Evolutionary conservation across 805 yeast genomes (phyloP).

Genomic region (Saccharomycopsis sp.): DNA sequence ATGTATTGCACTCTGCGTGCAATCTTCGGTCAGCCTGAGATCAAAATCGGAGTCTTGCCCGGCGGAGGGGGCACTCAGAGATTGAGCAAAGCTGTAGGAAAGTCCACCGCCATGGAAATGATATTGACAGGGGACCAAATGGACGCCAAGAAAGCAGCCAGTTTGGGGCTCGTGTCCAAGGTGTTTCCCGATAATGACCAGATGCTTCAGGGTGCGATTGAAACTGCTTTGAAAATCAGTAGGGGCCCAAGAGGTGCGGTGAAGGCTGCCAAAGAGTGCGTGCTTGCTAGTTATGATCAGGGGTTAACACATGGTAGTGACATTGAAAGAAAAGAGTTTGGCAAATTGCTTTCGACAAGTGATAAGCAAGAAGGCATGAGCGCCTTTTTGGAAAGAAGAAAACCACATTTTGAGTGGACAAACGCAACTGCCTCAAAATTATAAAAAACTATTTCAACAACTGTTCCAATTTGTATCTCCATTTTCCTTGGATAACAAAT

Average conservation of each 20-base stretch:
- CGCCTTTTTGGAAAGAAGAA: constrained; percentile 1
- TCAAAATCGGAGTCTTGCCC: constrained; percentile 42
- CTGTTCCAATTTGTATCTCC: no score
- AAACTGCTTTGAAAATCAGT: constrained; percentile 37
- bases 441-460: background rate
- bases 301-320: constrained; percentile 1
- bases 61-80: constrained; percentile 51
- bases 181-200: constrained; percentile 30
- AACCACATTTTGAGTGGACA: constrained; percentile 6
- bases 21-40: constrained; percentile 47
- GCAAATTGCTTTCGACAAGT: background rate
- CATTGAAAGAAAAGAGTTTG: constrained; percentile 2
- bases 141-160: constrained; percentile 36
- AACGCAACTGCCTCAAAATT: background rate
- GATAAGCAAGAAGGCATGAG: constrained; percentile 6
- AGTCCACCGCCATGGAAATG: constrained; percentile 40
- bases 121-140: constrained; percentile 40
- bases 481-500: background rate
- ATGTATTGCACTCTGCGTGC: constrained; percentile 42
- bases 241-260: constrained; percentile 35
- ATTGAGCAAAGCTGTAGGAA: constrained; percentile 39
- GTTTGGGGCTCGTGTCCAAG: constrained; percentile 41
- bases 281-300: constrained; percentile 25
- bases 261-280: constrained; percentile 38
- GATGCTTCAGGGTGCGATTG: constrained; percentile 35